Conservation (phyloP, 1,284 basidiomycete species). For the Singerocomus rubriflavus region DNA sequence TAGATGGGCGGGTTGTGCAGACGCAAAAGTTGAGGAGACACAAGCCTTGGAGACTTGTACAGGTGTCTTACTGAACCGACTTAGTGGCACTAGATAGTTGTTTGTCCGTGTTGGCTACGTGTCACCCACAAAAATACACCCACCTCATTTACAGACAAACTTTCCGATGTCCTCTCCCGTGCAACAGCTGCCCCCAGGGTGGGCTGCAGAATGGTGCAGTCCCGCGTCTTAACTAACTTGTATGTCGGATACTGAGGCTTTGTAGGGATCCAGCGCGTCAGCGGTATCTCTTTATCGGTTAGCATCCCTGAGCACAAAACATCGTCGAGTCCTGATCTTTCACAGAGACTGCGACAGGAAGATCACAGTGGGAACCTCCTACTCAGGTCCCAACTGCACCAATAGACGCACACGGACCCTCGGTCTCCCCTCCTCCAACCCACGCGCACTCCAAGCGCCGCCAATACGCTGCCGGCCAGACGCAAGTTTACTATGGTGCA, state of each 20-base stretch:
- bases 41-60: slow-evolving; percentile 72
- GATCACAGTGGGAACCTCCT: slow-evolving; percentile 67
- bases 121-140: slow-evolving; percentile 27
- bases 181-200: slow-evolving; percentile 81
- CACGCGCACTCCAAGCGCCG: slow-evolving; percentile 60
- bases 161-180: slow-evolving; percentile 61
- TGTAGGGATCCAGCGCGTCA: slow-evolving; percentile 78
- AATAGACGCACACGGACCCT: slow-evolving; percentile 38
- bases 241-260: slow-evolving; percentile 2
- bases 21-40: slow-evolving; percentile 74
- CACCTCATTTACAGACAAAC: slow-evolving; percentile 3
- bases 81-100: slow-evolving; percentile 25
- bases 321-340: slow-evolving; percentile 9
- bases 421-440: slow-evolving; percentile 39
- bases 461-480: slow-evolving; percentile 89
- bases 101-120: slow-evolving; percentile 37
- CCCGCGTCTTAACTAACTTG: rapidly evolving
- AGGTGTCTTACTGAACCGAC: slow-evolving; percentile 66
- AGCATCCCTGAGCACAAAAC: slow-evolving; percentile 16
- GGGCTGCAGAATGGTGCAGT: slow-evolving; percentile 81
- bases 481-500: slow-evolving; percentile 78
- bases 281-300: slow-evolving; percentile 82
- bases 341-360: slow-evolving; percentile 53
- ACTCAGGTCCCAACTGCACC: slow-evolving; percentile 36
- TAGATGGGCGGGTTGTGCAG: slow-evolving; percentile 91